Base-by-base conservation (phyloP, 331 rosid species). In the Malus hybrid region DNA sequence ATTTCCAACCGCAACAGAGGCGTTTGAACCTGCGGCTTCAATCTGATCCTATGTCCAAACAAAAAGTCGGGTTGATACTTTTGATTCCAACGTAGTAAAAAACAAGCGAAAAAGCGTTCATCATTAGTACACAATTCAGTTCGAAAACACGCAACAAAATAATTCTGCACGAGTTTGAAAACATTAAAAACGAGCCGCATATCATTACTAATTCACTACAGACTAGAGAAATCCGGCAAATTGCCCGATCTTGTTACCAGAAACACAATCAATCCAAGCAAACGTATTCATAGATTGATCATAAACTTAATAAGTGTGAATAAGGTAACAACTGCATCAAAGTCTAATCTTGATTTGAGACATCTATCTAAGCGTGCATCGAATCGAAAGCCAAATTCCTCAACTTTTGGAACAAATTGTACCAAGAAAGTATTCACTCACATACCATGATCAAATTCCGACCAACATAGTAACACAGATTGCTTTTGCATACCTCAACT, bases 21-120 rank as follows among this genome's bases (percentile, higher is more conserved):
- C 66, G 58, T 81, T 78, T n/a, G 85, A 77, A 57, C 77, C 78
- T 10, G 78, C 63, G 80, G 71, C 76, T 75, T 85, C 89, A 52
- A 67, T 72, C 77, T 84, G 89, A 48, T 74, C 84, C 89, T 89
- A 80, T 81, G 78, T 72, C 68, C 82, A 83, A 66, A 19, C n/a
- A 56, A 53, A 73, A 5, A 74, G 66, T 60, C 46, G 60, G 68
- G 77, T 73, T 73, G 68, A 57, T 73, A 73, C 77, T 73, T 60
- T 60, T 39, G 24, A 22, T 56, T 72, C 77, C 77, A 60, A 73
- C 77, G 26, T 12, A 26, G 77, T 24, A 18, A 60, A 39, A 39
- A 39, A n/a, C 76, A 63, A 60, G 77, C 18, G 29, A 58, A 60
- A 32, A 73, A 73, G 68, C 44, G 57, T 34, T 8, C 24, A 63